Percentiles rank a stretch among this genome's conserved stretches.
Conservation (phyloP, 495 filamentous ascomycete species). For the Penicillium egyptiacum region DNA sequence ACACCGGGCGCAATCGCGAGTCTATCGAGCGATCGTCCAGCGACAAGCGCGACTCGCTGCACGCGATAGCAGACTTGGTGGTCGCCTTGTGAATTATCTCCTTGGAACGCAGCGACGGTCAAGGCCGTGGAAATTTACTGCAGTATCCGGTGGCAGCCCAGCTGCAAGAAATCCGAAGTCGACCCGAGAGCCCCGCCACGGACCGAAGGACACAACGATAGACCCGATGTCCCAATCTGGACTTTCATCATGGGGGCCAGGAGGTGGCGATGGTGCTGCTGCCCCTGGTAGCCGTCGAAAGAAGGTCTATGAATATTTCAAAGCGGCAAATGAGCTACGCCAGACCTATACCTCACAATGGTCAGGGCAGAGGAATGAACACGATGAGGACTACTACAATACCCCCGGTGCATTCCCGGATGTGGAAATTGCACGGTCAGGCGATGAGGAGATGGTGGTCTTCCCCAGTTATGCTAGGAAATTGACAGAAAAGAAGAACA, state of each 20-base stretch:
- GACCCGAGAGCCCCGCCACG: conserved; percentile 20
- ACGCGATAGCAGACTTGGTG: conserved; percentile 29
- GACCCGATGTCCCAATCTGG: conserved; percentile 44
- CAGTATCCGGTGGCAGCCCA: not conserved
- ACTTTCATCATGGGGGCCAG: conserved; percentile 33
- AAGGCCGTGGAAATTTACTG: conserved; percentile 23
- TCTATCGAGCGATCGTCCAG: conserved; percentile 71
- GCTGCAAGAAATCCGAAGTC: conserved; percentile 15
- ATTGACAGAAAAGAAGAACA: conserved; percentile 45
- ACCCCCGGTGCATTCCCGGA: conserved; percentile 81
- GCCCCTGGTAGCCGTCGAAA: conserved; percentile 70
- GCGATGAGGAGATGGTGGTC: conserved; percentile 87
- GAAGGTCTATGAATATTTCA: conserved; percentile 81
- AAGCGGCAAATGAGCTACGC: conserved; percentile 85
- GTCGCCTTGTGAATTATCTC: conserved; percentile 52
- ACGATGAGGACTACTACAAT: conserved; percentile 54
- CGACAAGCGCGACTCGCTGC: conserved; percentile 54
- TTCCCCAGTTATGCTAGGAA: conserved; percentile 88
- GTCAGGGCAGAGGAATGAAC: conserved; percentile 51
- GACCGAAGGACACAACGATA: conserved; percentile 30
- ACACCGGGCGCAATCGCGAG: conserved; percentile 66
- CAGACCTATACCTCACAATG: conserved; percentile 72
- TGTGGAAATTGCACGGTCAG: conserved; percentile 71
- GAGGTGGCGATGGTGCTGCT: conserved; percentile 49
- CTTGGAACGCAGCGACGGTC: conserved; percentile 48